Conservation (phyloP, 2,329 filamentous ascomycete genomes). For the Fusarium albosuccineum region DNA sequence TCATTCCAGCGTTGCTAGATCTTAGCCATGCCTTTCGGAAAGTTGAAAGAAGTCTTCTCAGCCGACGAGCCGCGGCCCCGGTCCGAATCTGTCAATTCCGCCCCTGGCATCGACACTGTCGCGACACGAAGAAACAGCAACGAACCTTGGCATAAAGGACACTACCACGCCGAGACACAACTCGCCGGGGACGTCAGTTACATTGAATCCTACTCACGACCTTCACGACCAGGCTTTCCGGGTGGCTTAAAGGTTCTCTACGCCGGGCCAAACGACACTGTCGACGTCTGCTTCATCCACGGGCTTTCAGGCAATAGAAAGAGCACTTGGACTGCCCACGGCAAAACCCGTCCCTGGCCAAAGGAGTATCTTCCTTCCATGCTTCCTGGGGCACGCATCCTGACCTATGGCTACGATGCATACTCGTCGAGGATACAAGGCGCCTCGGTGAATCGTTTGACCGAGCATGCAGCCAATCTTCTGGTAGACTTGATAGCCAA, state of each 20-base stretch:
- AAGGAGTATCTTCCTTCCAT: slow-evolving; percentile 48
- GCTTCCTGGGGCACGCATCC: slow-evolving; percentile 50
- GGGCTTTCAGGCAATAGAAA: slow-evolving; percentile 55
- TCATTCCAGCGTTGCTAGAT: neutral
- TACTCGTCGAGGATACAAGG: slow-evolving; percentile 38
- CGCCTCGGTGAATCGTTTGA: slow-evolving; percentile 44
- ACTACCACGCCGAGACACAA: neutral
- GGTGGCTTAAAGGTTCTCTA: slow-evolving; percentile 26
- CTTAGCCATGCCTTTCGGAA: neutral
- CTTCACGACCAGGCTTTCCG: slow-evolving; percentile 7
- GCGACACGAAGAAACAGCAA: neutral
- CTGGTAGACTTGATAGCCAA: slow-evolving; percentile 45
- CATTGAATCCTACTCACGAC: neutral
- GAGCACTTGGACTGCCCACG: slow-evolving; percentile 53
- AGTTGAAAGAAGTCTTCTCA: neutral
- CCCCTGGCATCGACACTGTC: neutral
- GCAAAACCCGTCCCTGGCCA: slow-evolving; percentile 50
- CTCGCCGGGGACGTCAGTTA: neutral
- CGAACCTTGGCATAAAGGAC: neutral
- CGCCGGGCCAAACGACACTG: slow-evolving; percentile 16
- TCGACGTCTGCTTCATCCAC: slow-evolving; percentile 55
- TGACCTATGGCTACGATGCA: slow-evolving; percentile 58
- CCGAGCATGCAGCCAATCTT: slow-evolving; percentile 50
- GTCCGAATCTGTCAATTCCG: neutral
- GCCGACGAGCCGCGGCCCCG: neutral